These are phyloP conservation scores for Dipteronia sinensis DNA, from an alignment of 345 rosid species.

Conservation along the genomic window DNA sequence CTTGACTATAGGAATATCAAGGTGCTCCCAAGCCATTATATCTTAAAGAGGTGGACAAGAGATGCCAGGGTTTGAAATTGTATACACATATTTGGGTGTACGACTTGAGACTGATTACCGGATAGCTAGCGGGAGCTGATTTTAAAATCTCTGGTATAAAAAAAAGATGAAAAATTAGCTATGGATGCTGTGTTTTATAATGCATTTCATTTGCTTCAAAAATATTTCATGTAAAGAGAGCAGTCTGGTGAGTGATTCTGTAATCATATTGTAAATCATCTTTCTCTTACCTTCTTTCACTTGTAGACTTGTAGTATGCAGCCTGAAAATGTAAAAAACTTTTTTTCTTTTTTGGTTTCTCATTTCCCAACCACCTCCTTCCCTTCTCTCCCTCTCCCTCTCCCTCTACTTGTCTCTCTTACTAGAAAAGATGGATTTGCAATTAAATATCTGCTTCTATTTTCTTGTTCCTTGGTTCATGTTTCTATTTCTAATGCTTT, in stretches of 20 bases:
- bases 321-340: background rate
- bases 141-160: background rate
- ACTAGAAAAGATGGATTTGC: background rate
- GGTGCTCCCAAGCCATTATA: slow-evolving; percentile 30
- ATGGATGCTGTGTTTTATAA: background rate
- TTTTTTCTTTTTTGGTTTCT: background rate
- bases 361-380: background rate
- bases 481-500: background rate
- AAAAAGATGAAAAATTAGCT: background rate
- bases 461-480: background rate
- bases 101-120: background rate
- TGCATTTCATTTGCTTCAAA: background rate
- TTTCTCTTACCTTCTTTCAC: background rate
- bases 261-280: background rate
- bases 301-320: background rate
- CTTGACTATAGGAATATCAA: slow-evolving; percentile 32
- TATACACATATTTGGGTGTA: background rate
- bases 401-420: background rate
- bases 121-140: background rate
- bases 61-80: slow-evolving; percentile 30
- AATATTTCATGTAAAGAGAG: slow-evolving; percentile 12
- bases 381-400: too few relatives aligned
- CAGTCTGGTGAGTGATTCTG: background rate
- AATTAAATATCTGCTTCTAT: background rate
- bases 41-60: slow-evolving; percentile 40